Evolutionary conservation across 2,329 filamentous ascomycete genomes (phyloP), one percentile per base, ranked within the genome.

Genomic region (Cladosporium sphaerospermum): DNA sequence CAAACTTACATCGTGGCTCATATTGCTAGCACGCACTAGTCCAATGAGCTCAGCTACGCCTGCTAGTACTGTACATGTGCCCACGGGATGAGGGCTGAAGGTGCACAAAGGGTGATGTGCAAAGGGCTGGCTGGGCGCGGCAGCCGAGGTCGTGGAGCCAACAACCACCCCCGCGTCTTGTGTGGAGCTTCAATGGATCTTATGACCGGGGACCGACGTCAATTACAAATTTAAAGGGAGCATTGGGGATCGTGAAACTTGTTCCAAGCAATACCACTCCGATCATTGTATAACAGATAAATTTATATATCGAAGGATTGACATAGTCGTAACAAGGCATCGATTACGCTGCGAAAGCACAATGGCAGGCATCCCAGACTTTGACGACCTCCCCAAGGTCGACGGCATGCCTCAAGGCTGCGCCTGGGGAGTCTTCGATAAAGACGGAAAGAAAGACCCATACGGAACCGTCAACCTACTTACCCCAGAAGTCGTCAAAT

Each of bases 391-490:
- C 2, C 73, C 73, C 2, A 61, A 68, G 6, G 66, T 71, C 28
- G 58, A 70, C 39, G 67, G 65, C 14, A 71, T 73, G 57, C 73
- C 73, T 1, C 64, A 70, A 57, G 73, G 66, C 54, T 64, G 61
- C 49, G 63, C 54, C 32, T 78, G 75, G 75, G 73, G 74, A 3
- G 48, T 76, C 4, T 73, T 71, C 52, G 75, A 75, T 49, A 69
- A 72, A 45, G 67, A 72, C 46, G 73, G 70, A 34, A 61, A 70
- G 40, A 70, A 73, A 42, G 74, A 77, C 57, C 55, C 70, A 9
- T 66, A 68, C 39, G 75, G 75, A 1, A 72, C 68, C 1, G 59
- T 77, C 28, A 78, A 78, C 56, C 64, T 73, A 3, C 64, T 77
- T 16, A 76, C 73, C 0, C 67, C 70, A 1, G 69, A 72, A 4